phyloP scores from a whole-genome alignment of 495 filamentous ascomycete genomes.

The Penicillium daleae region DNA sequence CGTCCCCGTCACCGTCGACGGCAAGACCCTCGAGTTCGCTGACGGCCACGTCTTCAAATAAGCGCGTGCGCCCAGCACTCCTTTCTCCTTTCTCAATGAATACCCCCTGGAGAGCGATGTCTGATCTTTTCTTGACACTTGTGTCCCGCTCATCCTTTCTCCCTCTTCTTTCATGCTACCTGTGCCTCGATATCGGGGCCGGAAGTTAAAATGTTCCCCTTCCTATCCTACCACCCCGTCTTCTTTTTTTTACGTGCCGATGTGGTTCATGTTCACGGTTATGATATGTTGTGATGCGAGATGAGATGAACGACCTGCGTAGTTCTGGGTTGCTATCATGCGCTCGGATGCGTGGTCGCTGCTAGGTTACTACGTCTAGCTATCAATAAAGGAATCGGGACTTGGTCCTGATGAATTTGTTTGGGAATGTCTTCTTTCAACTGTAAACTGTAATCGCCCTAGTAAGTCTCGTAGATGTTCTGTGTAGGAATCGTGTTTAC shows the following conservation, averaged over 20 bases:
- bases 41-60: slow-evolving; percentile 99
- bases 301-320: slow-evolving; percentile 36
- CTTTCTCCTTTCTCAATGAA: slow-evolving; percentile 19
- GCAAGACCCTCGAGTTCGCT: slow-evolving; percentile 77
- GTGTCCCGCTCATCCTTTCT: slow-evolving; percentile 18
- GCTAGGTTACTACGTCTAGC: slow-evolving; percentile 11
- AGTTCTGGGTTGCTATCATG: neutral
- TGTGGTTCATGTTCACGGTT: slow-evolving; percentile 38
- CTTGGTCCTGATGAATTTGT: slow-evolving; percentile 6
- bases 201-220: slow-evolving; percentile 24
- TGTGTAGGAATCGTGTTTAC: too few species aligned
- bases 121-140: slow-evolving; percentile 13
- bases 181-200: slow-evolving; percentile 8
- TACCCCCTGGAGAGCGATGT: slow-evolving; percentile 27
- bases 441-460: neutral
- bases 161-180: slow-evolving; percentile 8
- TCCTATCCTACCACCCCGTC: neutral
- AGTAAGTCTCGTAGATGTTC: neutral
- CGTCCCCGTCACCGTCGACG: slow-evolving; percentile 73
- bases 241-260: slow-evolving; percentile 33
- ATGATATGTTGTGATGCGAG: slow-evolving; percentile 39
- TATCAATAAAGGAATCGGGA: slow-evolving; percentile 7
- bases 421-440: neutral
- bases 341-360: neutral
- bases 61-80: slow-evolving; percentile 36